Evolutionary conservation across 2,329 filamentous ascomycete genomes (phyloP).

Genomic region (Penicillium sp.): DNA sequence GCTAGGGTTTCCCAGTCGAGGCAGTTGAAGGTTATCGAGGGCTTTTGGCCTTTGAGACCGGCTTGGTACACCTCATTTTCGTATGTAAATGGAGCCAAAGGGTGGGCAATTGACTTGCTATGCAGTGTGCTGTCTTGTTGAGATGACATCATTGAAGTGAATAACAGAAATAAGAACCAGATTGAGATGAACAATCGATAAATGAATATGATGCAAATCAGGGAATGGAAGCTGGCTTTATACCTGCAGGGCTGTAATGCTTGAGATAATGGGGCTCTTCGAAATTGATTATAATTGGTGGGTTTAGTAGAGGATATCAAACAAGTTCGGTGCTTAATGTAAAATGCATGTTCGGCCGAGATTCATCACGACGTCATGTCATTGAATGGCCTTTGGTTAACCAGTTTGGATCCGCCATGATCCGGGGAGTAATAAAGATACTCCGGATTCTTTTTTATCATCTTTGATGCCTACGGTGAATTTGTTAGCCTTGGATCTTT

Average conservation of each 20-base stretch:
- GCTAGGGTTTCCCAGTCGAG: conserved; percentile 57
- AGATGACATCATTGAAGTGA: not conserved
- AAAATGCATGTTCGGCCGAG: not conserved
- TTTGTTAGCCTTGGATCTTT: not conserved
- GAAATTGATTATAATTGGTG: not conserved
- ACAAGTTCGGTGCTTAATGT: not conserved
- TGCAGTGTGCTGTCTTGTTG: not conserved
- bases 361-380: not conserved
- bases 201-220: not conserved
- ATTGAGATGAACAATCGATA: not conserved
- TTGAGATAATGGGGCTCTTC: not conserved
- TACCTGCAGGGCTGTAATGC: not conserved
- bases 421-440: not conserved
- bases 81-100: conserved; percentile 23
- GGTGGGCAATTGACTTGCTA: not conserved
- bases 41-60: conserved; percentile 49
- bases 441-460: no score
- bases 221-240: not conserved
- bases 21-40: conserved; percentile 57
- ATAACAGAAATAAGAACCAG: not conserved
- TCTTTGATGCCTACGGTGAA: no score
- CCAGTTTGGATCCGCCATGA: not conserved
- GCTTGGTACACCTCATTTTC: conserved; percentile 47
- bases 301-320: not conserved
- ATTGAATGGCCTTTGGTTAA: no score